Evolutionary conservation across 2,329 filamentous ascomycete genomes (phyloP), one percentile per base, ranked within the genome.

Genomic region (Endoconidiophora polonica): DNA sequence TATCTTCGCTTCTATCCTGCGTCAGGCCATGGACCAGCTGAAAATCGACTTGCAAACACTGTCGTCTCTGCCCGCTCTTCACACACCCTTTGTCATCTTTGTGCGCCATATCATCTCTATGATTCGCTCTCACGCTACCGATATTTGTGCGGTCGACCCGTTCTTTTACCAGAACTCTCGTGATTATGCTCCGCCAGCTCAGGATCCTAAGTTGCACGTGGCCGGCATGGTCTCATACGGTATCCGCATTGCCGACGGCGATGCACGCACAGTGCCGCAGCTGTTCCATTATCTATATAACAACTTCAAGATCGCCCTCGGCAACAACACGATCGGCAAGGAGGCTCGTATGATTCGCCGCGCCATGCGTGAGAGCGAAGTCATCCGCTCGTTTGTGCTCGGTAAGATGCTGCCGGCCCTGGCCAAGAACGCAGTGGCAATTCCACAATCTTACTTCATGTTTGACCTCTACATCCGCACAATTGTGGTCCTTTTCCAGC

Each of bases 271-370:
- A 3, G 60, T 61, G 4, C 65, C 69, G 16, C 68, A 70, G 48
- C 65, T 78, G 3, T 79, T 78, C 57, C 72, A 71, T 58, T 73
- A 75, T 52, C 63, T 79, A 2, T 71, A 70, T 57, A 73, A 73
- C 55, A 76, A 71, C 59, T 75, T 76, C 58, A 76, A 76, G 57
- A 62, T 71, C 48, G 71, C 73, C 0, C 58, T 78, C 2, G 66
- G 67, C 41, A 71, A 71, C 51, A 63, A 68, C 50, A 67, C 65
- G 46, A 62, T 77, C n/a, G 58, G 57, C 4, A 65, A 69, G 4
- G 71, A 77, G 56, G 60, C 65, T 24, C 56, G 52, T 4, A 68
- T 76, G 46, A 56, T 78, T 18, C 60, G 60, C 36, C 63, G 63
- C 49, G 71, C 70, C n/a, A 69, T 77, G 68, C 61, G 59, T n/a